Percentiles rank a stretch among this genome's conserved stretches.
phyloP scores from a whole-genome alignment of 257 asterid species.

The Solanum sitiens region DNA sequence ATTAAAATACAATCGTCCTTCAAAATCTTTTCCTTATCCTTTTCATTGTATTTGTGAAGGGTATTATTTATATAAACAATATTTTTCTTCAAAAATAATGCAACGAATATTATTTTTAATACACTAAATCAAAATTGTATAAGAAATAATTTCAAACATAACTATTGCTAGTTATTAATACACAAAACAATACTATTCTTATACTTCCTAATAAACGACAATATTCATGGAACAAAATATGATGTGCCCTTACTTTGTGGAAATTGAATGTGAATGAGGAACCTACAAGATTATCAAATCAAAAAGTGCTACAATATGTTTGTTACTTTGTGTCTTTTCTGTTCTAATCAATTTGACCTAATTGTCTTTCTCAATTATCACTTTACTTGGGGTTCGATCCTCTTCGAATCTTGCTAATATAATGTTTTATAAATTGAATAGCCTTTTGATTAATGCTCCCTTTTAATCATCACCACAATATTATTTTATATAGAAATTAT shows the following conservation, averaged over 20 bases:
- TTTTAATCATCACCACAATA: not conserved
- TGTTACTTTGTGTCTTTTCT: not conserved
- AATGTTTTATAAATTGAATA: not conserved
- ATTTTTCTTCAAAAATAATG: too few species aligned
- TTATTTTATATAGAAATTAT: not conserved
- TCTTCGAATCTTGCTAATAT: not conserved
- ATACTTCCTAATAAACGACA: too few species aligned
- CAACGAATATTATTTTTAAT: too few species aligned
- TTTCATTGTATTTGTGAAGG: too few species aligned
- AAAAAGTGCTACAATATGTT: not conserved
- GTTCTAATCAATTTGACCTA: not conserved
- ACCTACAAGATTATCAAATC: not conserved
- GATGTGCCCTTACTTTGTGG: not conserved
- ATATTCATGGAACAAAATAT: not conserved
- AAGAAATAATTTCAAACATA: too few species aligned
- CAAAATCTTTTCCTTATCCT: too few species aligned
- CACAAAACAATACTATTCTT: too few species aligned
- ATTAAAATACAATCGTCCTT: too few species aligned
- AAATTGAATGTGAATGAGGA: not conserved
- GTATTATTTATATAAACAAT: too few species aligned
- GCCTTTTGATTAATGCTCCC: not conserved
- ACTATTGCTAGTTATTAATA: too few species aligned
- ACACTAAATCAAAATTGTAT: too few species aligned
- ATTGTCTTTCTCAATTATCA: not conserved
- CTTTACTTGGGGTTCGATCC: too few species aligned